Evolutionary conservation across 495 filamentous ascomycete species (phyloP), one percentile per base, ranked within the genome.

Genomic region (Podospora pseudoanserina): DNA sequence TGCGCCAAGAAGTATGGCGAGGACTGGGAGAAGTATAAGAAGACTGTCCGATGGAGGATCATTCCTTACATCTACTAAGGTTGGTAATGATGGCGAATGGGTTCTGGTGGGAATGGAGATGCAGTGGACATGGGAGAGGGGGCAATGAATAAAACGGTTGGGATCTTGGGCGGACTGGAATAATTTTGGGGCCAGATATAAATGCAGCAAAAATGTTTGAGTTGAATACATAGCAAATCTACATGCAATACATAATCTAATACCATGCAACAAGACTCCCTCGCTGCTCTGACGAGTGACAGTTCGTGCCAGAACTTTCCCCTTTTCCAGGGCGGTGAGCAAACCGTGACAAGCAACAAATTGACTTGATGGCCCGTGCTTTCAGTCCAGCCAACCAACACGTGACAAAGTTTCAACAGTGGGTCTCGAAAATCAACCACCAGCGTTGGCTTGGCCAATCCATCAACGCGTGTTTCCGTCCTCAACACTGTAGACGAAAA

Each of bases 21-120:
- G 70, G 93, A 97, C 72, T 99, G 95, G 94, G 88, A 91, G 71
- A 87, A 87, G 79, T 99, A 99, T 78, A 92, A 89, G 72, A 87
- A 87, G 72, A 83, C 89, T 75, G 95, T 99, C 26, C 87, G 83
- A 70, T 97, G 85, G 76, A 89, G 91, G 74, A 97, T 99, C 71
- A 77, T 99, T 19, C 95, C 95, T n/a, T 90, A 90, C 30, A 83
- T 99, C 30, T 99, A 99, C 79, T 98, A 84, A 69, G 92, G 1
- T 7, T 0, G 4, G 30, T 32, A 7, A 7, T 32, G 30, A 7
- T 58, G n/a, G 55, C 1, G 55, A 20, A 20, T 58, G 93, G 34
- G 39, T n/a, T 49, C 3, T 4, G 18, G 4, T 5, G 28, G 16
- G 28, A 27, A 4, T 32, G 30, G 3, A 58, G 20, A 44, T 34